Conservation (phyloP, 2,329 filamentous ascomycete genomes). For the Fusarium aywerte region DNA sequence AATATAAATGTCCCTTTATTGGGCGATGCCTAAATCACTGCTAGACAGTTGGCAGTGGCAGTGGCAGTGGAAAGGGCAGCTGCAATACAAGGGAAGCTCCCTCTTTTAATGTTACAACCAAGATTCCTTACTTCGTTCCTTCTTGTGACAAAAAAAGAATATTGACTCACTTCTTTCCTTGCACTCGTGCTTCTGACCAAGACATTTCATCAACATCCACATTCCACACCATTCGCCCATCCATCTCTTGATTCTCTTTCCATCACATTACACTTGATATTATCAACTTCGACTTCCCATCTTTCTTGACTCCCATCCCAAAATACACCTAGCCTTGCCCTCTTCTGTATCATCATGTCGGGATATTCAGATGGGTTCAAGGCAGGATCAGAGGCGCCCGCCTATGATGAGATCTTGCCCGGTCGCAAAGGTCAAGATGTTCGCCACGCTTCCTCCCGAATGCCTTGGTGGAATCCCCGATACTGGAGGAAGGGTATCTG, state of each 20-base stretch:
- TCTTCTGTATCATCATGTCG: conserved; percentile 16
- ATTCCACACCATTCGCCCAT: background rate
- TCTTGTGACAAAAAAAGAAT: conserved; percentile 29
- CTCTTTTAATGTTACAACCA: conserved; percentile 12
- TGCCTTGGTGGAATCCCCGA: conserved; percentile 59
- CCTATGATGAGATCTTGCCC: conserved; percentile 47
- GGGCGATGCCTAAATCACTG: background rate
- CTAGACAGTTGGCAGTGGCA: background rate
- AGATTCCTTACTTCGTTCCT: conserved; percentile 10
- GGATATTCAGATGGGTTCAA: conserved; percentile 25
- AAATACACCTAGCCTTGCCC: background rate
- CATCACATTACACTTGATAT: background rate
- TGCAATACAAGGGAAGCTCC: conserved; percentile 6
- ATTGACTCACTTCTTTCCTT: background rate
- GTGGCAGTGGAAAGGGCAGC: conserved; percentile 3
- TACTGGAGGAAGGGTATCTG: conserved; percentile 66
- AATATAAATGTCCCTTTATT: background rate
- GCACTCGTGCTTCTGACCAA: background rate
- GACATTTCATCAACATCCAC: conserved; percentile 17
- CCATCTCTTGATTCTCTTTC: conserved; percentile 1
- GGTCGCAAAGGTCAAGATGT: conserved; percentile 32
- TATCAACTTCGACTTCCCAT: background rate
- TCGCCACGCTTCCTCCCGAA: conserved; percentile 41
- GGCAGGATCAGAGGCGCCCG: conserved; percentile 38
- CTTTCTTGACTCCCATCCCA: background rate